Percentiles rank a stretch among this genome's conserved stretches.
Conservation (phyloP, 2,329 filamentous ascomycete species). For the Colletotrichum lindemuthianum region DNA sequence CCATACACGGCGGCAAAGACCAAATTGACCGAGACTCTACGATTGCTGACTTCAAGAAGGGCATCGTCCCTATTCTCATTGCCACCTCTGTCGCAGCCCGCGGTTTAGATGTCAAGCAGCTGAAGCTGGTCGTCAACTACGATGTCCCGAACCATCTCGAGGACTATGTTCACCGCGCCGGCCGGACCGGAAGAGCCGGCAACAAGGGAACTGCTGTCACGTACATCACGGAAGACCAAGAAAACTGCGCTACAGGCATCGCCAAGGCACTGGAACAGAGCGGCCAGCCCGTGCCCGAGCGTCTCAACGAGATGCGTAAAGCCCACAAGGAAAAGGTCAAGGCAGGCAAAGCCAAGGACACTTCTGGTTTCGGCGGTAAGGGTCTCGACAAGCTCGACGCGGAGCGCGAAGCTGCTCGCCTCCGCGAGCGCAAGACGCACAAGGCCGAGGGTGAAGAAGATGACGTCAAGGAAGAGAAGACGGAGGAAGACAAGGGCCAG, state of each 20-base stretch:
- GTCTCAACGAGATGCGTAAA: constrained; percentile 71
- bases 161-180: constrained; percentile 95
- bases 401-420: constrained; percentile 86
- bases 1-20: constrained; percentile 93
- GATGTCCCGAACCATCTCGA: constrained; percentile 94
- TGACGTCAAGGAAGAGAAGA: constrained; percentile 79
- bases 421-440: constrained; percentile 87
- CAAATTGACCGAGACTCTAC: constrained; percentile 93
- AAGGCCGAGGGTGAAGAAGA: constrained; percentile 88
- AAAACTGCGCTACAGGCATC: constrained; percentile 88
- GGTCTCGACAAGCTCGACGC: constrained; percentile 92
- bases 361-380: constrained; percentile 92
- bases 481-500: constrained; percentile 77
- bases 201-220: constrained; percentile 96
- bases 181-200: constrained; percentile 92
- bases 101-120: constrained; percentile 93
- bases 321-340: constrained; percentile 91
- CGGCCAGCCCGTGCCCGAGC: constrained; percentile 82
- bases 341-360: constrained; percentile 88
- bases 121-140: constrained; percentile 96
- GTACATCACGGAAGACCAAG: constrained; percentile 90
- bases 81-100: constrained; percentile 96
- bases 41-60: constrained; percentile 92
- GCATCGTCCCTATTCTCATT: constrained; percentile 87
- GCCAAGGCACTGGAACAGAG: constrained; percentile 93